Evolutionary conservation across 2,329 filamentous ascomycete species (phyloP).

Genomic region (Aspergillus terreus): DNA sequence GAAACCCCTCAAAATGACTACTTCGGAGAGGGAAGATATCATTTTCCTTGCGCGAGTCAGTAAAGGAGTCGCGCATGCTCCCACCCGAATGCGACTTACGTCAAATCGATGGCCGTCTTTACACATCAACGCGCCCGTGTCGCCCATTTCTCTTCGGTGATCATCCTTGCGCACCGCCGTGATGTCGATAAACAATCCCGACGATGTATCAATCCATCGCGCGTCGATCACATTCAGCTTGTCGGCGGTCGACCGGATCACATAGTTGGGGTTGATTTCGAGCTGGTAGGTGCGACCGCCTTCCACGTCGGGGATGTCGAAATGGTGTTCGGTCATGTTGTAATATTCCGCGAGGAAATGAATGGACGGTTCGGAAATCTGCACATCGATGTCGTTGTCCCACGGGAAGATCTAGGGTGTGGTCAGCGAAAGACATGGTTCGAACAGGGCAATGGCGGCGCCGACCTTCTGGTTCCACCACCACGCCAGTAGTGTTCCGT

Average conservation of each 20-base stretch:
- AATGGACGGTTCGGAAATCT: constrained; percentile 54
- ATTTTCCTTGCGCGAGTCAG: constrained; percentile 30
- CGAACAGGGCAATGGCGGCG: not conserved
- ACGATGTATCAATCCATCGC: constrained; percentile 58
- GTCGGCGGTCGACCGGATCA: constrained; percentile 44
- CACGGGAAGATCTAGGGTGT: constrained; percentile 52
- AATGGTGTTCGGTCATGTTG: constrained; percentile 59
- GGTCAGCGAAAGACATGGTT: not conserved
- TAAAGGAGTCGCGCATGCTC: constrained; percentile 3
- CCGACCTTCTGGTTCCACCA: constrained; percentile 57
- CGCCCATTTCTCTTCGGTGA: constrained; percentile 34
- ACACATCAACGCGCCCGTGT: constrained; percentile 47
- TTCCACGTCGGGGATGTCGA: constrained; percentile 34
- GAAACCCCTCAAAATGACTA: constrained; percentile 51
- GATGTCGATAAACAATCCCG: constrained; percentile 60
- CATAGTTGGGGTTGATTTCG: constrained; percentile 57
- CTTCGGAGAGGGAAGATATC: constrained; percentile 57
- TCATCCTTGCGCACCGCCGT: constrained; percentile 52
- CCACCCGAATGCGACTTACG: constrained; percentile 20
- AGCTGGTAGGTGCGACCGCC: constrained; percentile 49
- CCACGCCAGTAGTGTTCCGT: constrained; percentile 59
- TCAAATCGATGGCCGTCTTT: constrained; percentile 57
- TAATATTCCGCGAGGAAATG: constrained; percentile 56
- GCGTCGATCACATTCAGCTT: constrained; percentile 56
- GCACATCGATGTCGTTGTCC: constrained; percentile 60